Evolutionary conservation across 768 basidiomycete genomes (phyloP), one percentile per base, ranked within the genome.

Genomic region (Xerocomellus dryophilus): DNA sequence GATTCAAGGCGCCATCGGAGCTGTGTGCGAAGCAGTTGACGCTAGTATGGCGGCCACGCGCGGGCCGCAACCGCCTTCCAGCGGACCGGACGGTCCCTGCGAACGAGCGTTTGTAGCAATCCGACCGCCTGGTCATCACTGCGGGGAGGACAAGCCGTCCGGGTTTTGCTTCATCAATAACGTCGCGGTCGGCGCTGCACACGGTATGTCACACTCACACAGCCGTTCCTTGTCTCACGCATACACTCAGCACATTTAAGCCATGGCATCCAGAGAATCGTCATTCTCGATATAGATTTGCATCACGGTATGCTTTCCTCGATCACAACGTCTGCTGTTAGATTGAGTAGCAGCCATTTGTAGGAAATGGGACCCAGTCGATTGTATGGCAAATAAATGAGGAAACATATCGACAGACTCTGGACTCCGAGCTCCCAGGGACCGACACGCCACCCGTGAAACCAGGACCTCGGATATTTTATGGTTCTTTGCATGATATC

Each of bases 161-260:
- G 96, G 96, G 0, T 98, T 98, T 68, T 98, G 96, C 70, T 97
- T 95, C 61, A 80, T 97, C 29, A 98, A 98, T 60, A 99, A 98
- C 63, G 89, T 97, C 0, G 86, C 87, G 0, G 80, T 98, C 4
- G 94, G 80, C 0, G 93, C 93, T 31, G 92, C 93, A 14, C 92
- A 98, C 66, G 95, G 93, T 93, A 61, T 38, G 77, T 53, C 4
- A 12, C 40, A 20, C 21, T 21, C 36, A 15, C 12, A 20, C 38
- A 44, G 14, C 35, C 9, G 27, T 36, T 35, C n/a, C 23, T 40
- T 23, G 23, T 39, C 38, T 50, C 17, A 64, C 25, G 15, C n/a
- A 8, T 31, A 12, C 6, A 25, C 15, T 40, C 54, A 96, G 94
- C 94, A 0, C 85, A 98, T 69, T 71, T 97, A 12, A 73, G 83